A percentile compares a stretch with the other conserved stretches of the same genome.
phyloP scores from a whole-genome alignment of 163 green algal species.

The Scenedesmus sp. region DNA sequence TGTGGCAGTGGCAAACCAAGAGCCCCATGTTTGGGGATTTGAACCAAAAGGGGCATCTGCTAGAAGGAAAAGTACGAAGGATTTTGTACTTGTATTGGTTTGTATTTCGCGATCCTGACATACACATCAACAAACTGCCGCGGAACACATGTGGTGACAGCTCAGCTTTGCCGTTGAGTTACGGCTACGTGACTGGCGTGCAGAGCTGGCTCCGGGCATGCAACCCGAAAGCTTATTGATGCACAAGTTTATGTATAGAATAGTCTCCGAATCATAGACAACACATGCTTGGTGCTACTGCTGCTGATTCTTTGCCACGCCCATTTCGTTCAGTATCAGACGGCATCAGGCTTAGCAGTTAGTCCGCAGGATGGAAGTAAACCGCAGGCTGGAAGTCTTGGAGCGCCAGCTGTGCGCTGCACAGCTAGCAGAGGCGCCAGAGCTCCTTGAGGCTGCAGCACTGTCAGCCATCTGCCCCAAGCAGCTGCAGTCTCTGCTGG shows the following conservation, averaged over 20 bases:
- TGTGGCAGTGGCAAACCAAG: not conserved
- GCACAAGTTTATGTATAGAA: not conserved
- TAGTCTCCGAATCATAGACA: not conserved
- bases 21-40: not conserved
- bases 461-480: conserved; percentile 33
- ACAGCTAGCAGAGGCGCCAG: not conserved
- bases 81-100: too few relatives aligned
- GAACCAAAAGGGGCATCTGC: too few relatives aligned
- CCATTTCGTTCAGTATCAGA: not conserved
- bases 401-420: conserved; percentile 20
- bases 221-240: not conserved
- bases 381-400: conserved; percentile 15
- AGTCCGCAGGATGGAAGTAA: not conserved
- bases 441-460: not conserved
- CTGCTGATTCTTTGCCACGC: not conserved
- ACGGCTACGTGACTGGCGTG: not conserved
- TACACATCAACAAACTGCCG: not conserved
- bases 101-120: too few relatives aligned
- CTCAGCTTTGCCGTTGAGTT: conserved; percentile 2
- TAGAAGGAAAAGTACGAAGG: not conserved
- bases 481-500: conserved; percentile 5
- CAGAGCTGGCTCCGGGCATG: not conserved
- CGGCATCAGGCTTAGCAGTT: not conserved
- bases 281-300: not conserved
- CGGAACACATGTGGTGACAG: not conserved